Evolutionary conservation across 2,329 filamentous ascomycete genomes (phyloP), one percentile per base, ranked within the genome.

Genomic region (Aureobasidium musti): DNA sequence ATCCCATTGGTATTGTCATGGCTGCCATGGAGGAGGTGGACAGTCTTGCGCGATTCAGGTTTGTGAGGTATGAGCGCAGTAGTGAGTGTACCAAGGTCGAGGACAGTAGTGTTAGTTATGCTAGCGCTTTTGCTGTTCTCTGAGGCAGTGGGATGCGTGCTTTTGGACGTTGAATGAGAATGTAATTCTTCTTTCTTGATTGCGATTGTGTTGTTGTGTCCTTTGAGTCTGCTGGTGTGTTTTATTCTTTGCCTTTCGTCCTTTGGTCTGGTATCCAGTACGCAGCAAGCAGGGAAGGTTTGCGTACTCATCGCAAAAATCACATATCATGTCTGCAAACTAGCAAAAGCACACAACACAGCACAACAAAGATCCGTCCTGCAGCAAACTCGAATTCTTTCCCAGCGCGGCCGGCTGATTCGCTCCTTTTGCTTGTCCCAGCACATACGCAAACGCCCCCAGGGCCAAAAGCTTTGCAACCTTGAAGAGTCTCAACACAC

Each of bases 31-130:
- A 97, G 79, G 79, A 82, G 57, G 74, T 91, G 37, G 47, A 45
- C 14, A 66, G 60, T 19, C 77, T 67, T 57, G 69, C 73, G 72
- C 69, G 60, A 21, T 96, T 98, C 77, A 87, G 84, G 72, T 92
- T 98, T 73, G 83, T 97, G 66, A 83, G 90, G 73, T 99, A 99
- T 77, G 89, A 97, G 75, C 86, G 93, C 68, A 99, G 94, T 78
- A 88, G 87, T 68, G 80, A 96, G 76, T 90, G 90, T 3, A 82
- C 85, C 70, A 82, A 82, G 35, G 81, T 89, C 0, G 77, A 75
- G 19, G 91, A 97, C 70, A 95, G 88, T 71, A 97, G 93, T 72
- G 95, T 99, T 61, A 97, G 93, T 79, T 99, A 99, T 77, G 92
- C 91, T 3, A 94, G 93, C 75, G 95, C 92, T 3, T 96, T 95